Conservation (phyloP, 2,329 filamentous ascomycete genomes). For the Penicillium sp. region DNA sequence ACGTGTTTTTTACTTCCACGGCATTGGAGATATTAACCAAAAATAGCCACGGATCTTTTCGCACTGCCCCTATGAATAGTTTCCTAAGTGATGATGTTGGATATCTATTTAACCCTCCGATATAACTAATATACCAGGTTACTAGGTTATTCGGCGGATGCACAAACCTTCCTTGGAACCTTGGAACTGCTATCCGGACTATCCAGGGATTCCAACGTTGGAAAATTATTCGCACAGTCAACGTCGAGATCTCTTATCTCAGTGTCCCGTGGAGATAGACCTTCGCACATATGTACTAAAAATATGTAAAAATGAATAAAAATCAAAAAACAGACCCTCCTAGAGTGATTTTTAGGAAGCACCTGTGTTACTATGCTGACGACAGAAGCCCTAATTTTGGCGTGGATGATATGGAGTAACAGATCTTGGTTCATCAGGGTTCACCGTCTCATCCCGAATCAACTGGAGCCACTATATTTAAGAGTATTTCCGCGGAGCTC, state of each 20-base stretch:
- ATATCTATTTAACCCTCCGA: no score
- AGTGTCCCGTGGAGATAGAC: background rate
- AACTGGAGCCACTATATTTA: background rate
- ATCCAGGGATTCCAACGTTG: background rate
- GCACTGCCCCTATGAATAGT: no score
- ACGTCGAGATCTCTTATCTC: slow-evolving; percentile 15
- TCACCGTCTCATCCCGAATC: no score
- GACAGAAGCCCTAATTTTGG: background rate
- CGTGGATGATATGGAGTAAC: background rate
- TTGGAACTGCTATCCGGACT: background rate
- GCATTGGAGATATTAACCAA: no score
- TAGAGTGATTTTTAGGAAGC: no score
- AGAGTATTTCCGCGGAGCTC: slow-evolving; percentile 25
- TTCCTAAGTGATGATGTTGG: no score
- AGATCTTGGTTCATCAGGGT: background rate
- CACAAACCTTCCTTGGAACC: no score
- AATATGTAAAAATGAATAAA: background rate
- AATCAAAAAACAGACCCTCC: background rate
- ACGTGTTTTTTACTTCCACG: no score
- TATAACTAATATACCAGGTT: no score
- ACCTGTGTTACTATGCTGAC: no score
- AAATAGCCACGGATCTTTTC: no score
- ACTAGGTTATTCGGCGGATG: no score
- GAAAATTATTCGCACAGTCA: background rate
- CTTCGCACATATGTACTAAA: background rate